Evolutionary conservation across 2,329 filamentous ascomycete genomes (phyloP).

Genomic region (Purpureocillium lavendulum): DNA sequence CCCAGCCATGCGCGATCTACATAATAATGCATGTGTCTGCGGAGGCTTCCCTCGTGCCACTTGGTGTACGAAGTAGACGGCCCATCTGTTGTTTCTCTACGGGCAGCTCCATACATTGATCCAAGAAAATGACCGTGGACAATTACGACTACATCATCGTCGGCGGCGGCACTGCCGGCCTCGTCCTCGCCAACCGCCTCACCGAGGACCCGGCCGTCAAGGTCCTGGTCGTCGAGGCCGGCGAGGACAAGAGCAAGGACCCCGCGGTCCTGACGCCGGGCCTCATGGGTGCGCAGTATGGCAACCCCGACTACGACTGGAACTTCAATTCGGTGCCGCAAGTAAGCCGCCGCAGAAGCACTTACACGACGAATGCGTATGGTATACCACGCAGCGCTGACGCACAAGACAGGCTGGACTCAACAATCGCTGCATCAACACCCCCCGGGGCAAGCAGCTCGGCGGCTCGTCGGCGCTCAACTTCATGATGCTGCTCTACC

Average conservation of each 20-base stretch:
- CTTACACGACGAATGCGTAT: too few relatives aligned
- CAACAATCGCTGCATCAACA: too few relatives aligned
- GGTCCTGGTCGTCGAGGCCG: conserved; percentile 18
- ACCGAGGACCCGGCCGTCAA: conserved; percentile 12
- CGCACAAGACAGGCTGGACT: too few relatives aligned
- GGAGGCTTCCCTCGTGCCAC: too few relatives aligned
- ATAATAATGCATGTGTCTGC: too few relatives aligned
- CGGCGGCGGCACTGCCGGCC: conserved; percentile 18
- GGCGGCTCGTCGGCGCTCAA: conserved; percentile 31
- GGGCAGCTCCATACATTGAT: too few relatives aligned
- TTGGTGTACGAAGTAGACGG: too few relatives aligned
- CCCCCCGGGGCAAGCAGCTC: too few relatives aligned
- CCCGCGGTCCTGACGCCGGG: conserved; percentile 9
- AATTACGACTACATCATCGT: conserved; percentile 15
- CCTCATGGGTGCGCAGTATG: conserved; percentile 10
- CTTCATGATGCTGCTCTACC: conserved; percentile 31
- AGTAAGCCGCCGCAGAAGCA: conserved; percentile 1
- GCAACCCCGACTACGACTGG: conserved; percentile 11
- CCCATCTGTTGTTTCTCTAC: too few relatives aligned
- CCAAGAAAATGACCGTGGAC: conserved; percentile 25
- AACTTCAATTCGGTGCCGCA: conserved; percentile 14
- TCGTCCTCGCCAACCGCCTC: conserved; percentile 17
- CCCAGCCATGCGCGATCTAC: too few relatives aligned
- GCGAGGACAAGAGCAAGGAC: conserved; percentile 9
- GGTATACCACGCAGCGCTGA: too few relatives aligned